phyloP scores from a whole-genome alignment of 495 filamentous ascomycete genomes.

The Emericellopsis terricola region DNA sequence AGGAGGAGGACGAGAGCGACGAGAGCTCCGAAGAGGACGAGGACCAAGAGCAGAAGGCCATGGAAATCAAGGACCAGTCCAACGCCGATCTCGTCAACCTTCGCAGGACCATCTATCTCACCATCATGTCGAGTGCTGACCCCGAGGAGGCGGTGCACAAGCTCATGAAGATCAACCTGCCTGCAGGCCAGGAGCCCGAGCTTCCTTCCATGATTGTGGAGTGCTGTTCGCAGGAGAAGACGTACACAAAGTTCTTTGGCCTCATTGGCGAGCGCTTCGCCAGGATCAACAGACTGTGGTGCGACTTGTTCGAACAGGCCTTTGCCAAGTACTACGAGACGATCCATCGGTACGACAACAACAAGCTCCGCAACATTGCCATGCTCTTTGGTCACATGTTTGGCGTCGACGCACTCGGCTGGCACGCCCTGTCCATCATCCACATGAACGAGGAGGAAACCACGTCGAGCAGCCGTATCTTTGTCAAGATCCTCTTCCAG shows the following conservation, averaged over 20 bases:
- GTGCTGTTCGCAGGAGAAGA: constrained; percentile 85
- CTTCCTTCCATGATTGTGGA: constrained; percentile 94
- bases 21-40: constrained; percentile 70
- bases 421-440: constrained; percentile 72
- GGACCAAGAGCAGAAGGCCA: constrained; percentile 41
- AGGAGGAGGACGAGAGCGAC: constrained; percentile 50
- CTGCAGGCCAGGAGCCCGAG: constrained; percentile 74
- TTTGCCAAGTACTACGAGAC: constrained; percentile 94
- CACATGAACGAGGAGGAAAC: constrained; percentile 94
- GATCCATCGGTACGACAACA: constrained; percentile 92
- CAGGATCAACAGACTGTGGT: constrained; percentile 89
- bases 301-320: constrained; percentile 68
- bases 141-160: constrained; percentile 96
- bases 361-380: constrained; percentile 82
- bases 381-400: constrained; percentile 89
- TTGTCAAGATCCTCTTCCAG: constrained; percentile 94
- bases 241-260: constrained; percentile 93
- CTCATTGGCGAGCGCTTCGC: constrained; percentile 87
- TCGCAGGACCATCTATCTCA: constrained; percentile 86
- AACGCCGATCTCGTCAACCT: constrained; percentile 91
- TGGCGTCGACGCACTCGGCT: constrained; percentile 71
- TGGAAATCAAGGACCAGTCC: constrained; percentile 96
- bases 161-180: constrained; percentile 78
- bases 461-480: constrained; percentile 86
- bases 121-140: constrained; percentile 85